Conservation (phyloP, 192 early-diverging fungal genomes). For the Coemansia sp. region DNA sequence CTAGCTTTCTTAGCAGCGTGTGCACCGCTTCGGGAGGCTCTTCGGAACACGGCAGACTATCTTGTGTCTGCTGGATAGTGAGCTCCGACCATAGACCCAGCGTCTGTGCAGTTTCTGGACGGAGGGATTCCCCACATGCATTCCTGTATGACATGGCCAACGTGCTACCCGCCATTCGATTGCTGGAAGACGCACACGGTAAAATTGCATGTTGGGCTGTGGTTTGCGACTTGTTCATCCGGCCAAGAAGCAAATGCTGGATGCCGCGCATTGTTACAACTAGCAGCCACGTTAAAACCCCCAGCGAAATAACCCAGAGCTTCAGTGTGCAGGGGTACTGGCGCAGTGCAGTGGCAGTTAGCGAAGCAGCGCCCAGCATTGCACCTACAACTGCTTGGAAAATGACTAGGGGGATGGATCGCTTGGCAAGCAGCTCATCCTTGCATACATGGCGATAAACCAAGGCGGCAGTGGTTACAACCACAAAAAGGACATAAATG, state of each 20-base stretch:
- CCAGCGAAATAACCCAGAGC: slow-evolving; percentile 32
- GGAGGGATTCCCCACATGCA: not conserved
- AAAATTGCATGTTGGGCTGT: not conserved
- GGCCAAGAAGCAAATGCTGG: slow-evolving; percentile 13
- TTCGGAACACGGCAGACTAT: not conserved
- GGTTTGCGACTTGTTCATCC: not conserved
- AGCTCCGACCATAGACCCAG: slow-evolving; percentile 28
- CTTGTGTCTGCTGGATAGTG: slow-evolving; percentile 2
- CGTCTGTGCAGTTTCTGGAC: slow-evolving; percentile 14
- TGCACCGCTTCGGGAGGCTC: not conserved
- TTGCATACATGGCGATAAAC: slow-evolving; percentile 15
- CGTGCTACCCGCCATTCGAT: no score
- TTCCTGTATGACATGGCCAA: not conserved
- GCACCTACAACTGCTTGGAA: slow-evolving; percentile 16
- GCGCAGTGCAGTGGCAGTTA: slow-evolving; percentile 18
- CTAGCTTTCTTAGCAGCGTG: not conserved
- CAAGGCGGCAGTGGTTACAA: slow-evolving; percentile 17
- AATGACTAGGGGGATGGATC: slow-evolving; percentile 20
- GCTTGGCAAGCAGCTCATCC: slow-evolving; percentile 17
- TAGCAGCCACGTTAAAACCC: slow-evolving; percentile 32
- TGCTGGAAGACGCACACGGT: no score
- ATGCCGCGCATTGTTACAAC: slow-evolving; percentile 20
- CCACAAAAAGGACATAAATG: slow-evolving; percentile 15
- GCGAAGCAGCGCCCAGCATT: slow-evolving; percentile 12
- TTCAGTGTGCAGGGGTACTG: slow-evolving; percentile 30